Evolutionary conservation across 2,329 filamentous ascomycete species (phyloP), one percentile per base, ranked within the genome.

Genomic region (Lasiodiplodia sp.): DNA sequence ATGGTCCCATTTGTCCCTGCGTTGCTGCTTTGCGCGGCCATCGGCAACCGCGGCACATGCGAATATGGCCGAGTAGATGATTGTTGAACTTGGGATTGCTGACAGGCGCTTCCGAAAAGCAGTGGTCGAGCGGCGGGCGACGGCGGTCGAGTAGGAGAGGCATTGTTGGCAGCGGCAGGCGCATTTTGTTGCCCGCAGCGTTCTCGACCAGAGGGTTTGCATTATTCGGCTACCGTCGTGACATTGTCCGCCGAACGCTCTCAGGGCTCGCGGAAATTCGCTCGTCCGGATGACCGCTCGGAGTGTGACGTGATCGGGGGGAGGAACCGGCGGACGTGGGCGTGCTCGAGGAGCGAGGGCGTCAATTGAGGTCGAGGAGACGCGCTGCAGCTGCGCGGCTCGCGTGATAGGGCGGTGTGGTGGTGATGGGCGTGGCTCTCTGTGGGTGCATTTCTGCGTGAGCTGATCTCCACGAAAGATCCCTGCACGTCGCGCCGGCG

Each of bases 191-290:
- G 85, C 85, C 84, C 87, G 87, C 74, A 86, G 84, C 81, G 88
- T 87, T 34, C 89, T 87, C 79, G 88, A 89, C 89, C 90, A 91
- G 73, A 92, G 78, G 72, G 85, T 84, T 80, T 88, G 88, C 91
- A 93, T 94, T 75, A 78, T 78, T 79, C 77, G 72, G 47, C 37
- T 64, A 51, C 60, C 47, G 47, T 31, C 63, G 63, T 56, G 63
- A 55, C 63, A 66, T 66, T 56, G 51, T 56, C 60, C 28, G 60
- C 1, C 25, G 11, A n/a, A n/a, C 25, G 21, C 6, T 23, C 47
- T 49, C 40, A 25, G 38, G 7, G 44, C 28, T 28, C 60, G n/a
- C 28, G 25, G 47, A 23, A 51, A 37, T 51, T 38, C 58, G 44
- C 10, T 34, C 44, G 44, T 44, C 11, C 8, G 34, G 57, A 23